phyloP scores from a whole-genome alignment of 495 filamentous ascomycete genomes.

The Penicillium canariense region DNA sequence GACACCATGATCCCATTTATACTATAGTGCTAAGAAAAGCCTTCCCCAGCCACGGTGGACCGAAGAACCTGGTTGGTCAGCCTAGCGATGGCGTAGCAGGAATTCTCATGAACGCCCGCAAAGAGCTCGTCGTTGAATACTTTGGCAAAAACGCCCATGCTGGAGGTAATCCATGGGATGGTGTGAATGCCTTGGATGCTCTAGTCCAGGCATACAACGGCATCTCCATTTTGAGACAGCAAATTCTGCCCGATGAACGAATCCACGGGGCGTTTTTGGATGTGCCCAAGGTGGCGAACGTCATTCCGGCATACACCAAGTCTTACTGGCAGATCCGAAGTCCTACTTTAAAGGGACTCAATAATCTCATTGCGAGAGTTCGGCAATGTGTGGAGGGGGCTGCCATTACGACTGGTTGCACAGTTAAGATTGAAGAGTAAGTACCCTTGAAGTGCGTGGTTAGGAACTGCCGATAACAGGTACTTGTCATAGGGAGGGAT shows the following conservation, averaged over 20 bases:
- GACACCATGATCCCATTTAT: no score
- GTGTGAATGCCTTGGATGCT: constrained; percentile 17
- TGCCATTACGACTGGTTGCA: constrained; percentile 52
- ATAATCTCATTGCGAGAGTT: constrained; percentile 44
- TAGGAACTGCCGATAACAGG: neutral
- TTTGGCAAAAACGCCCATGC: constrained; percentile 16
- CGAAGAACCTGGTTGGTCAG: constrained; percentile 3
- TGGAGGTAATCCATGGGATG: constrained; percentile 12
- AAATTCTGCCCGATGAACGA: constrained; percentile 9
- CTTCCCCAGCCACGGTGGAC: constrained; percentile 9
- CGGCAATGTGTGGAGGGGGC: constrained; percentile 50
- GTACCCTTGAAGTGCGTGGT: neutral
- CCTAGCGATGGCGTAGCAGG: constrained; percentile 7
- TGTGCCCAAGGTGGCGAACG: constrained; percentile 50
- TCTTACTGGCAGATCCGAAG: constrained; percentile 41
- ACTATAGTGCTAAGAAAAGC: no score
- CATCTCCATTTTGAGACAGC: constrained; percentile 11
- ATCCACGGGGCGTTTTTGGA: constrained; percentile 41
- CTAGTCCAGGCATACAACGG: constrained; percentile 11
- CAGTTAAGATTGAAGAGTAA: constrained; percentile 36
- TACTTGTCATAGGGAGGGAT: constrained; percentile 19
- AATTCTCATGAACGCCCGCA: constrained; percentile 11
- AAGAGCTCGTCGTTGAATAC: constrained; percentile 7
- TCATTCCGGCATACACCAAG: constrained; percentile 53
- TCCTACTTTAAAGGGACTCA: constrained; percentile 30